Percentiles rank a stretch among this genome's conserved stretches.
Conservation (phyloP, 2,329 filamentous ascomycete genomes). For the Rhinocladiella similis region DNA sequence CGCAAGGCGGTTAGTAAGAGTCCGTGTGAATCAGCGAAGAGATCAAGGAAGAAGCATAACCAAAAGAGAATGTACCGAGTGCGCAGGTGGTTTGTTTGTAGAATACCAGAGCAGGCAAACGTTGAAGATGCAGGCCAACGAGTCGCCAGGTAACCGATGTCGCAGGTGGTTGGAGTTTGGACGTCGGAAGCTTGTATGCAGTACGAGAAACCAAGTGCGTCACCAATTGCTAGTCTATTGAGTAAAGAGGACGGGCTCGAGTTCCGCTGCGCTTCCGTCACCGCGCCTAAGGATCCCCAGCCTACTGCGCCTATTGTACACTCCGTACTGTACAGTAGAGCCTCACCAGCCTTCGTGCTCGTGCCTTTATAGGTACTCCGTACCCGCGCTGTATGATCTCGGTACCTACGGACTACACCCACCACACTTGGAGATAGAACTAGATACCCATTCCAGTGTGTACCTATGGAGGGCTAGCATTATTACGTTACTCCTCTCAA, state of each 20-base stretch:
- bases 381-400: no score
- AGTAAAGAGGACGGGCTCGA: no score
- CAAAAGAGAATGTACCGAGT: neutral
- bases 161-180: neutral
- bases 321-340: no score
- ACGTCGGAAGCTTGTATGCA: neutral
- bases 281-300: no score
- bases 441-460: no score
- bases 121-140: neutral
- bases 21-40: neutral
- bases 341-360: no score
- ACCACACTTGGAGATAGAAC: no score
- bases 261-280: neutral
- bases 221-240: no score
- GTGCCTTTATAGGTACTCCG: no score
- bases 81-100: slow-evolving; percentile 5
- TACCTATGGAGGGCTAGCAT: neutral
- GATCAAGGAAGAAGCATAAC: neutral
- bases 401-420: no score
- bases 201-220: neutral
- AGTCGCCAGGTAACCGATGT: no score
- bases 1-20: neutral
- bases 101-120: slow-evolving; percentile 11
- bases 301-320: no score
- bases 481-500: neutral